Percentiles rank a stretch among this genome's conserved stretches.
Evolutionary conservation across 176 grass and related monocot species (phyloP).

Genomic region (Oropetium thomaeum): DNA sequence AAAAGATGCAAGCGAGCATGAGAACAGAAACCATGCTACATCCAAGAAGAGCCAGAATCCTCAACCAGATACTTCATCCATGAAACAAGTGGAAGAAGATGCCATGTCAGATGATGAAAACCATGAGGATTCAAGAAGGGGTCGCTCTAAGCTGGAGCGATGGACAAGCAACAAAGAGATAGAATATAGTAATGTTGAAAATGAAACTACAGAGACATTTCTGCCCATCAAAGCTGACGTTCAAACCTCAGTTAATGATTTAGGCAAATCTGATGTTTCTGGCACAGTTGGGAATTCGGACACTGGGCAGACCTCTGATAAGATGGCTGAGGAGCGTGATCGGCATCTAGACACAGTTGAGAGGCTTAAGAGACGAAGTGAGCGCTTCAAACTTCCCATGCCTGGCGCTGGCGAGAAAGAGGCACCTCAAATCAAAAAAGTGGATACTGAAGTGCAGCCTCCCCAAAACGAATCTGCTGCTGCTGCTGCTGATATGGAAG

Average conservation of each 20-base stretch:
- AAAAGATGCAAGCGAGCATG: conserved; percentile 49
- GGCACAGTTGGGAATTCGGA: conserved; percentile 47
- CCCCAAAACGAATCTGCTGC: conserved; percentile 48
- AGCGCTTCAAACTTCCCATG: conserved; percentile 98
- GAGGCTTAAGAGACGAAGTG: conserved; percentile 87
- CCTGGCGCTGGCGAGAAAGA: conserved; percentile 83
- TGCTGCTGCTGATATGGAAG: conserved; percentile 56
- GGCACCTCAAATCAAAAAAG: conserved; percentile 38
- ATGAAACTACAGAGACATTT: conserved; percentile 31
- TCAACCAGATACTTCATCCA: conserved; percentile 41
- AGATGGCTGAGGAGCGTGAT: conserved; percentile 53
- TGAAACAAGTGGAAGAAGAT: conserved; percentile 67
- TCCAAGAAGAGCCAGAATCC: conserved; percentile 50
- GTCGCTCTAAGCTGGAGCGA: conserved; percentile 92
- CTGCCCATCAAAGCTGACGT: conserved; percentile 41
- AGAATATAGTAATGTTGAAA: conserved; percentile 58
- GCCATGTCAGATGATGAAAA: conserved; percentile 73
- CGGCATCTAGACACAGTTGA: conserved; percentile 91
- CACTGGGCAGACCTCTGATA: conserved; percentile 48
- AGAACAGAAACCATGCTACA: conserved; percentile 41
- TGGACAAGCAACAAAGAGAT: conserved; percentile 96
- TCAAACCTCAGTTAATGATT: conserved; percentile 39
- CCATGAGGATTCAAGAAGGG: conserved; percentile 67
- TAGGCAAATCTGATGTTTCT: conserved; percentile 45
- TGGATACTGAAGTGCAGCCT: conserved; percentile 57